phyloP scores from a whole-genome alignment of 345 rosid genomes.

The Salix udensis region DNA sequence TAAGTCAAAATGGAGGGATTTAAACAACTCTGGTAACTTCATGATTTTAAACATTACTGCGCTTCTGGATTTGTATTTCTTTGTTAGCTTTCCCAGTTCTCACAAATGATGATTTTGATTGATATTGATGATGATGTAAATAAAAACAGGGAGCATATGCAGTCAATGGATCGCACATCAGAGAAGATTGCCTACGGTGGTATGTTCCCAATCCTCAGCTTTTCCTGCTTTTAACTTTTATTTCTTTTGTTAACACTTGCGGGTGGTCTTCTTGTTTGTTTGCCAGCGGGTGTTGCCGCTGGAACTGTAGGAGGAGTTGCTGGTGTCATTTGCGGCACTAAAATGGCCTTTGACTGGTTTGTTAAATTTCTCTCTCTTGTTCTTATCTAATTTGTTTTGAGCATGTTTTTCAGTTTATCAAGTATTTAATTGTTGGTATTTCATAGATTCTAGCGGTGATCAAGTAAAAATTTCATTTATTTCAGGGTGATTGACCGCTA shows the following conservation, averaged over 20 bases:
- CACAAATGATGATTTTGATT: background rate
- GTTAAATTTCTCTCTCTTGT: background rate
- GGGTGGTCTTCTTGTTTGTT: background rate
- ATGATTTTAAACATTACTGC: background rate
- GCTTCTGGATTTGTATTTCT: background rate
- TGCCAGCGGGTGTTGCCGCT: constrained; percentile 3
- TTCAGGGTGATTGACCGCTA: constrained; percentile 12
- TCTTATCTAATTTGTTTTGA: background rate
- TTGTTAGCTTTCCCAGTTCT: background rate
- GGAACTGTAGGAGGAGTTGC: constrained; percentile 10
- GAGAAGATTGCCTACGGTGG: constrained; percentile 10
- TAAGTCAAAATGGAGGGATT: constrained; percentile 3
- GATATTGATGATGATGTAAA: background rate
- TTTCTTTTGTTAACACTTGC: background rate
- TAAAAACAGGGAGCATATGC: constrained; percentile 11
- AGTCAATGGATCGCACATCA: constrained; percentile 15
- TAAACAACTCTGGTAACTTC: constrained; percentile 4
- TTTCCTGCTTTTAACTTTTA: background rate
- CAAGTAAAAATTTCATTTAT: too few species aligned
- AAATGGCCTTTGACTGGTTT: constrained; percentile 8
- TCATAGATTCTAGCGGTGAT: too few species aligned
- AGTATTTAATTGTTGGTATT: too few species aligned
- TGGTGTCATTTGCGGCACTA: constrained; percentile 4
- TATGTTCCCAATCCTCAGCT: background rate
- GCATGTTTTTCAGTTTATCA: too few species aligned